Evolutionary conservation across 2,329 filamentous ascomycete species (phyloP), one percentile per base, ranked within the genome.

Genomic region (Arthroderma uncinatum): DNA sequence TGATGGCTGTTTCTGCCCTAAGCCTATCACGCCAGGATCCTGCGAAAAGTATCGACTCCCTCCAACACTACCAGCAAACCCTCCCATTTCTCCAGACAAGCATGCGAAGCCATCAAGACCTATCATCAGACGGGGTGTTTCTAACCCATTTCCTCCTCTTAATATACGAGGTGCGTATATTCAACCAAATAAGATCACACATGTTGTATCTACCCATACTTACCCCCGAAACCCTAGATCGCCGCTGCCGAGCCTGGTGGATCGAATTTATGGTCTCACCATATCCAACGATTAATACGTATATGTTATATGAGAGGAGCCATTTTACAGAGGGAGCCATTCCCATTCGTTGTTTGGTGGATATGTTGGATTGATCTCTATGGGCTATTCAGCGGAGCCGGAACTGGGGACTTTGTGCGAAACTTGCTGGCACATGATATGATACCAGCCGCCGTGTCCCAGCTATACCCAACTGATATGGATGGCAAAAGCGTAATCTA

Each of bases 91-190:
- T 81, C 2, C 73, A 78, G 57, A 71, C 61, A 52, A 73, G 67
- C 54, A 62, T 78, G 6, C 71, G 70, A 23, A 76, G 71, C 42
- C 69, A 74, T 10, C 71, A 77, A 48, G 77, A 82, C 62, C 68
- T 81, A n/a, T 72, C 76, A 16, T 80, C 78, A 0, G 78, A 82
- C 63, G 79, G 78, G n/a, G 71, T 78, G 23, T 77, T 82, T 58
- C 71, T 81, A 28, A 78, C 79, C 1, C 79, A 82, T 64, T 81
- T 81, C 60, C 67, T 82, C 2, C 72, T 82, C 6, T 72, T 82
- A 33, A 67, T 82, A 19, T 82, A 82, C 63, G 80, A 82, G 68
- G 77, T 80, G 59, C 66, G 71, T 60, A 56, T 60, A 42, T 21
- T 19, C 4, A 12, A 37, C 12, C 9, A 7, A 8, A 30, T 2